Percentiles rank a stretch among this genome's conserved stretches.
These are phyloP conservation scores for Clarireedia sp. DNA, from an alignment of 2,329 filamentous ascomycete species.

Conservation along the genomic window DNA sequence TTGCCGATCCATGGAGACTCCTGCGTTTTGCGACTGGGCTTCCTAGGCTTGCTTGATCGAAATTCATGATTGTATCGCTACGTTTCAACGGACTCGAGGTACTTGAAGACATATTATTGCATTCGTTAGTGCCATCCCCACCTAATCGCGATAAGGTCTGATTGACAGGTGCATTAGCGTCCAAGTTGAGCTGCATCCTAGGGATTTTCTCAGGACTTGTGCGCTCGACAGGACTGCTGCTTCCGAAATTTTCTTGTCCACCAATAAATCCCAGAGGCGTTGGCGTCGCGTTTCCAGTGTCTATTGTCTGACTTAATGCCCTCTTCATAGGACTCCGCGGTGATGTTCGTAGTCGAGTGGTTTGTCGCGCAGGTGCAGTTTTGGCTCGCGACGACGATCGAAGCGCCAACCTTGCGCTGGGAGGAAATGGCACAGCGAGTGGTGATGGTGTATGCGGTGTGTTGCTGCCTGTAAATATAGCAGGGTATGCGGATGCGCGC, in stretches of 20 bases:
- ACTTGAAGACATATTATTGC: constrained; percentile 40
- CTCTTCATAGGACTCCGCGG: constrained; percentile 77
- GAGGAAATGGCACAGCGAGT: constrained; percentile 56
- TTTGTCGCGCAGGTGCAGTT: constrained; percentile 45
- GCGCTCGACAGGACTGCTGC: constrained; percentile 39
- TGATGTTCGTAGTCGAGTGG: constrained; percentile 59
- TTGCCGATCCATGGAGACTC: constrained; percentile 72
- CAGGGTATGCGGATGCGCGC: constrained; percentile 42
- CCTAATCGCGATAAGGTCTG: constrained; percentile 42
- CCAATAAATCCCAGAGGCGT: constrained; percentile 14
- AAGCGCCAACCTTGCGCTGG: constrained; percentile 58
- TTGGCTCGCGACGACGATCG: constrained; percentile 55
- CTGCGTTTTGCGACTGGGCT: constrained; percentile 88
- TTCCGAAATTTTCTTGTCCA: constrained; percentile 37
- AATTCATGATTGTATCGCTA: constrained; percentile 80
- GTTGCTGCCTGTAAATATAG: constrained; percentile 31
- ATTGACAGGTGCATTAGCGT: constrained; percentile 44
- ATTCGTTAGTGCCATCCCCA: constrained; percentile 36
- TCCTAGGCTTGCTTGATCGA: constrained; percentile 69
- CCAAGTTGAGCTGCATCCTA: constrained; percentile 40
- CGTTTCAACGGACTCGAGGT: constrained; percentile 83
- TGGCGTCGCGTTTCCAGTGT: constrained; percentile 61
- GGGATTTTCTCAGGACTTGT: constrained; percentile 42
- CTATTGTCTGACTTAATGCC: constrained; percentile 56
- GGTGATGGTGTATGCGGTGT: constrained; percentile 40